These are phyloP conservation scores for Ceratocystis destructans DNA, from an alignment of 2,329 filamentous ascomycete genomes.

Conservation along the genomic window DNA sequence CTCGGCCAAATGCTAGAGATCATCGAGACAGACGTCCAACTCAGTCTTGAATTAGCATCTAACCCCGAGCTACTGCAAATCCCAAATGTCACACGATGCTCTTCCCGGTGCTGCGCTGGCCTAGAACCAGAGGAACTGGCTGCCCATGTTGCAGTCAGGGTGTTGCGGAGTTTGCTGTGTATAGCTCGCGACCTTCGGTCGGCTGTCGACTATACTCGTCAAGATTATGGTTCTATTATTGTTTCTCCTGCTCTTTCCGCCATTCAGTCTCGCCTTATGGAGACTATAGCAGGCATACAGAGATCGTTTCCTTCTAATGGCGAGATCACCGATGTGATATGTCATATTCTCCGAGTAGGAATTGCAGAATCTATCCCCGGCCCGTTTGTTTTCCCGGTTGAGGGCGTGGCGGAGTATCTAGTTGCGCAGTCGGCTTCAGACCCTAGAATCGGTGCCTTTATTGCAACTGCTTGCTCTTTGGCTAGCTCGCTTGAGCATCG, in stretches of 20 bases:
- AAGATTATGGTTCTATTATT: slow-evolving; percentile 14
- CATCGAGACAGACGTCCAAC: slow-evolving; percentile 22
- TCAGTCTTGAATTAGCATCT: slow-evolving; percentile 11
- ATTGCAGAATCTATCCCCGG: slow-evolving; percentile 63
- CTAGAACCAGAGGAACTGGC: slow-evolving; percentile 31
- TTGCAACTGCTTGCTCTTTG: slow-evolving; percentile 60
- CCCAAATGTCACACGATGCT: slow-evolving; percentile 14
- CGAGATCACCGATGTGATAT: slow-evolving; percentile 59
- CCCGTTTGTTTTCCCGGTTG: slow-evolving; percentile 60
- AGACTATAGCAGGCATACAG: slow-evolving; percentile 35
- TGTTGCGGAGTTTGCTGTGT: slow-evolving; percentile 53
- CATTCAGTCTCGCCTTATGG: slow-evolving; percentile 36
- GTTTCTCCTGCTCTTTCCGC: slow-evolving; percentile 21
- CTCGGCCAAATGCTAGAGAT: slow-evolving; percentile 18
- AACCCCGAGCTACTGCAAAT: slow-evolving; percentile 7
- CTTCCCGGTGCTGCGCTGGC: slow-evolving; percentile 16
- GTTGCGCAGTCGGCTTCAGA: slow-evolving; percentile 44
- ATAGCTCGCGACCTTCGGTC: slow-evolving; percentile 58
- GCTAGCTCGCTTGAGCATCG: slow-evolving; percentile 43
- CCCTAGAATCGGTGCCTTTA: slow-evolving; percentile 52
- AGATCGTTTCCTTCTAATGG: slow-evolving; percentile 42
- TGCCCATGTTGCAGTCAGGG: slow-evolving; percentile 38
- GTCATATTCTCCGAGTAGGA: slow-evolving; percentile 56
- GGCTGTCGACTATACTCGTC: slow-evolving; percentile 46
- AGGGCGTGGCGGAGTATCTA: slow-evolving; percentile 53